A percentile compares a stretch with the other conserved stretches of the same genome.
These are phyloP conservation scores for Setaria viridis DNA, from an alignment of 202 grass and related monocot genomes.

Conservation along the genomic window DNA sequence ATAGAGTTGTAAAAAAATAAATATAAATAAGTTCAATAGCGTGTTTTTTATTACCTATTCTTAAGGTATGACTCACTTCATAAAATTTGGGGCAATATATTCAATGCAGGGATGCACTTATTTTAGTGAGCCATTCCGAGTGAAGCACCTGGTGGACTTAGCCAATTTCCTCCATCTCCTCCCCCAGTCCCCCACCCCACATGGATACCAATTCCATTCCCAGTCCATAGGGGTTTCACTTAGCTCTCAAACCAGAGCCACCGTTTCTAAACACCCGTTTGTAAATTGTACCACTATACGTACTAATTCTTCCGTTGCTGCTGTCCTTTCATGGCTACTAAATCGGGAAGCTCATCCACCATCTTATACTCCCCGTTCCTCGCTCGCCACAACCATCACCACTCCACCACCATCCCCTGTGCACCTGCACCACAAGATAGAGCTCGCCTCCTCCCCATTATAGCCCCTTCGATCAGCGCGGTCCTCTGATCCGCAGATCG, in stretches of 20 bases:
- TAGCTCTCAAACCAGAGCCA: not conserved
- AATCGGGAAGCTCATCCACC: constrained; percentile 39
- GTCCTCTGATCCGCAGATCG: not conserved
- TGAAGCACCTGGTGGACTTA: not conserved
- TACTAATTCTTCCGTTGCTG: not conserved
- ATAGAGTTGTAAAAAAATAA: too few relatives aligned
- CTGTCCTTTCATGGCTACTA: constrained; percentile 29
- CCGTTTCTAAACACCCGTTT: not conserved
- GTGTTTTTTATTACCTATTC: too few relatives aligned
- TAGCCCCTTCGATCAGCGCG: not conserved
- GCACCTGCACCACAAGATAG: not conserved
- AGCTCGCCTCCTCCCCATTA: not conserved
- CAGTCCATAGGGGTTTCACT: not conserved
- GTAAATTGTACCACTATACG: not conserved
- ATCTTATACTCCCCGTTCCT: not conserved
- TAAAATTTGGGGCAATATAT: too few relatives aligned
- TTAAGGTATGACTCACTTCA: too few relatives aligned
- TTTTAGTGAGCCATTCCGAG: not conserved
- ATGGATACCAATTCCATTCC: not conserved
- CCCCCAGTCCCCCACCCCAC: not conserved
- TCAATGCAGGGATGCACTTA: not conserved
- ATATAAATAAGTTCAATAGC: too few relatives aligned
- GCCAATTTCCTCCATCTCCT: constrained; percentile 13
- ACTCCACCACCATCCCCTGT: not conserved
- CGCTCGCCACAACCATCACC: not conserved